Evolutionary conservation across 2,329 filamentous ascomycete species (phyloP).

Genomic region (Penicillium sumatraense): DNA sequence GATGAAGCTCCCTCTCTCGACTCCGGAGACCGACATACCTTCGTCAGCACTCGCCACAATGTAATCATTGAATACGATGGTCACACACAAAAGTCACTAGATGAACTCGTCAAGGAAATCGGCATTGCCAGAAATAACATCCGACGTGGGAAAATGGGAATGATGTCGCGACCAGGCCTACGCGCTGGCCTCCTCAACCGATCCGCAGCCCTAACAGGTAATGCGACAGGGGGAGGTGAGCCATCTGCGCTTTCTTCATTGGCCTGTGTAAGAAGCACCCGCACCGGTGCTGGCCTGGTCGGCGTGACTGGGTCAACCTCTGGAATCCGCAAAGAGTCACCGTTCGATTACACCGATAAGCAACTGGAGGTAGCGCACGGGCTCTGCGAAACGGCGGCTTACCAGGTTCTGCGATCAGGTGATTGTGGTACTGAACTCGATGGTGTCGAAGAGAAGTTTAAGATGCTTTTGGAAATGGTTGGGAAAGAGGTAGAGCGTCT

Average conservation of each 20-base stretch:
- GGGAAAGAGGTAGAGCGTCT: constrained; percentile 63
- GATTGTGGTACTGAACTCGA: constrained; percentile 79
- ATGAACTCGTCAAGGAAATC: constrained; percentile 79
- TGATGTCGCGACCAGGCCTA: constrained; percentile 33
- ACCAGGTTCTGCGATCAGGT: constrained; percentile 86
- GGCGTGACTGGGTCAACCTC: constrained; percentile 19
- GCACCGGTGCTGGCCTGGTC: constrained; percentile 21
- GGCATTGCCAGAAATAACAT: constrained; percentile 80
- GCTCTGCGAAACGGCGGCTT: constrained; percentile 83
- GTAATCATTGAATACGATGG: constrained; percentile 93
- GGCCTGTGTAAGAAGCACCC: constrained; percentile 33
- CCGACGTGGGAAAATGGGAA: constrained; percentile 75
- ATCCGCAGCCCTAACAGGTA: constrained; percentile 6
- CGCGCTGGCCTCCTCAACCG: constrained; percentile 24
- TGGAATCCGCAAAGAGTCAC: constrained; percentile 54
- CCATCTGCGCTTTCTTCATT: constrained; percentile 19
- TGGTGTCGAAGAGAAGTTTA: constrained; percentile 69
- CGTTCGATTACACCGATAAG: constrained; percentile 76
- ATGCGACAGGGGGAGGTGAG: background rate
- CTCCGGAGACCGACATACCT: constrained; percentile 41
- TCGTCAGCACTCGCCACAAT: constrained; percentile 73
- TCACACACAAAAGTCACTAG: constrained; percentile 80
- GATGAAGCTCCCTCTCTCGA: constrained; percentile 38
- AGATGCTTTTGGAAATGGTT: constrained; percentile 65
- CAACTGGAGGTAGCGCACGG: constrained; percentile 78